These are phyloP conservation scores for Mycena belliarum DNA, from an alignment of 768 basidiomycete genomes.

Conservation along the genomic window DNA sequence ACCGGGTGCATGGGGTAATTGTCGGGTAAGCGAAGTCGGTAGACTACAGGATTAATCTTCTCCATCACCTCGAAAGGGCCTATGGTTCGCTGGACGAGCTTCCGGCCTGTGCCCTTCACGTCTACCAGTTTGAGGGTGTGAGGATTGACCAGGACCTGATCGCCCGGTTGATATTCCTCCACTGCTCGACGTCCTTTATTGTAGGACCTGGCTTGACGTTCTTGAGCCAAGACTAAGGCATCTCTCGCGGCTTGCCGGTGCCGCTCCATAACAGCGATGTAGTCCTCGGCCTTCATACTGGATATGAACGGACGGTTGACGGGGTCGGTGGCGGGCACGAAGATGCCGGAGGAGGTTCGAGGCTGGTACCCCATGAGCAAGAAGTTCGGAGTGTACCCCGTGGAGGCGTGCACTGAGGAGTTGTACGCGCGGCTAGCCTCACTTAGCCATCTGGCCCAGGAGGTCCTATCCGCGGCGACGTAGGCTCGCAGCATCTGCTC, in stretches of 20 bases:
- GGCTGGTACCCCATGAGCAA: background rate
- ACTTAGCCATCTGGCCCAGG: constrained; percentile 26
- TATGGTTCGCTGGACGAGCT: background rate
- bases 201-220: background rate
- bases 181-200: constrained; percentile 10
- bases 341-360: background rate
- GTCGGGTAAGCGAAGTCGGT: constrained; percentile 24
- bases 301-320: background rate
- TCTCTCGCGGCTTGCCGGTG: constrained; percentile 1
- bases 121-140: constrained; percentile 18
- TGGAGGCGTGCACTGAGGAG: constrained; percentile 21
- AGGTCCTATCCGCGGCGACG: constrained; percentile 22
- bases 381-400: constrained; percentile 23
- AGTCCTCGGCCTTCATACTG: background rate
- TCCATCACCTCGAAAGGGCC: constrained; percentile 20
- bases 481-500: too few species aligned
- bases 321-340: background rate
- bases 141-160: constrained; percentile 21
- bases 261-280: background rate
- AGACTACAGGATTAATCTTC: constrained; percentile 23
- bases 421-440: constrained; percentile 30
- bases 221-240: constrained; percentile 24
- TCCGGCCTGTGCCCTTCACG: too few species aligned
- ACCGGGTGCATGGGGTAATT: constrained; percentile 28
- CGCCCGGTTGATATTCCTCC: constrained; percentile 7